These are phyloP conservation scores for Skeletonema marinoi DNA, from an alignment of 108 stramenopile species.

Conservation along the genomic window DNA sequence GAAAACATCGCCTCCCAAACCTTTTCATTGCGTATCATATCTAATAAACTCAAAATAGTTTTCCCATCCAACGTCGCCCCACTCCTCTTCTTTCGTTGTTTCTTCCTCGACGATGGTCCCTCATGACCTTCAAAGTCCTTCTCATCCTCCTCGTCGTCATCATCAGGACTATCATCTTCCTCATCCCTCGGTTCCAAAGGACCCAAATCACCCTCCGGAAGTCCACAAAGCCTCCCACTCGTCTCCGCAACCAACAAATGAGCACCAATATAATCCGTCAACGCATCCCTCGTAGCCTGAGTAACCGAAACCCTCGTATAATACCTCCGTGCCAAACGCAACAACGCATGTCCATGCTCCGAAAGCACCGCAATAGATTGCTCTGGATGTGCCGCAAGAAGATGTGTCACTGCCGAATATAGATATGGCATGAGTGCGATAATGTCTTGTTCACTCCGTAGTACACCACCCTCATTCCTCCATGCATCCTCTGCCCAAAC, in stretches of 20 bases:
- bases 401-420: conserved; percentile 43
- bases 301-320: conserved; percentile 20
- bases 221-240: conserved; percentile 40
- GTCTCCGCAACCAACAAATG: conserved; percentile 64
- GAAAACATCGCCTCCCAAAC: conserved; percentile 57
- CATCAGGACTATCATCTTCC: not conserved
- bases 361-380: conserved; percentile 38
- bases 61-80: conserved; percentile 35
- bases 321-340: conserved; percentile 57
- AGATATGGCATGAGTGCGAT: conserved; percentile 41
- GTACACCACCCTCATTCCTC: not conserved
- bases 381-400: conserved; percentile 48
- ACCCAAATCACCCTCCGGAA: conserved; percentile 44
- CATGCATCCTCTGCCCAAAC: conserved; percentile 52
- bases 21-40: conserved; percentile 48
- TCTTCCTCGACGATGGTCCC: not conserved
- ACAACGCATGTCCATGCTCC: conserved; percentile 44
- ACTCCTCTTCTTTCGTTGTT: not conserved
- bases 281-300: conserved; percentile 45
- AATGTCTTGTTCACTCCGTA: conserved; percentile 29
- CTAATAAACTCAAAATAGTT: conserved; percentile 13
- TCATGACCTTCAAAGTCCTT: conserved; percentile 1
- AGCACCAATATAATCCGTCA: conserved; percentile 60
- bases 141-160: not conserved
- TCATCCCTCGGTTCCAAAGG: conserved; percentile 18